These are phyloP conservation scores for Ceratocystis smalleyi DNA, from an alignment of 2,329 filamentous ascomycete genomes.

Conservation along the genomic window DNA sequence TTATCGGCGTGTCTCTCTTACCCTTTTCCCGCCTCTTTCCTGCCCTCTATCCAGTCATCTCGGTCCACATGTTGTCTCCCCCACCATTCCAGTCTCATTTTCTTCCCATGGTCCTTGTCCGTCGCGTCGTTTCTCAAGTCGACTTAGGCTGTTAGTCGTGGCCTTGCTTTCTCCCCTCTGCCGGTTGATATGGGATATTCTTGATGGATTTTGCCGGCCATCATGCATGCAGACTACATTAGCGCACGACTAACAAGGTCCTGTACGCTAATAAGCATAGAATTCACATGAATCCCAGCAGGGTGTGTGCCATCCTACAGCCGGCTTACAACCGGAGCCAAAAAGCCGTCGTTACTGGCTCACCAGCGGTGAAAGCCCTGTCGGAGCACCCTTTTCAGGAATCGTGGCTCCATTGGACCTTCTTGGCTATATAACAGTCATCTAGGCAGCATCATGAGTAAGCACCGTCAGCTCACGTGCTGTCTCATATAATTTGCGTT, in stretches of 20 bases:
- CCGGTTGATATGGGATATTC: neutral
- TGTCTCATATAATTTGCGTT: neutral
- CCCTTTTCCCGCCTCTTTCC: neutral
- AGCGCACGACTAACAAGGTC: neutral
- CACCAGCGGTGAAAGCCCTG: neutral
- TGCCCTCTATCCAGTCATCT: neutral
- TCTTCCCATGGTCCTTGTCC: neutral
- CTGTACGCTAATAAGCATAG: no score
- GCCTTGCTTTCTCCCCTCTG: neutral
- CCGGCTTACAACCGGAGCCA: neutral
- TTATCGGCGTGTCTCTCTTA: neutral
- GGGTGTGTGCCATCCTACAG: neutral
- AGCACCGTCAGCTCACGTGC: neutral
- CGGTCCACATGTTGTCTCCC: neutral
- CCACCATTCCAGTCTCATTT: neutral
- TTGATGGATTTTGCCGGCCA: slow-evolving; percentile 6
- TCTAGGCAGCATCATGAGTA: neutral
- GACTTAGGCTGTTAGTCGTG: neutral
- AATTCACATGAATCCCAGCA: no score
- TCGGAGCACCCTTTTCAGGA: neutral
- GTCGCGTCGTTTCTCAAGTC: neutral
- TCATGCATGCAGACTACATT: neutral
- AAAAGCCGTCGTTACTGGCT: neutral
- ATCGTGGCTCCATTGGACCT: neutral
- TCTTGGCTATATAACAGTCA: neutral